Evolutionary conservation across 331 rosid species (phyloP), one percentile per base, ranked within the genome.

Genomic region (Pyrus hybrid): DNA sequence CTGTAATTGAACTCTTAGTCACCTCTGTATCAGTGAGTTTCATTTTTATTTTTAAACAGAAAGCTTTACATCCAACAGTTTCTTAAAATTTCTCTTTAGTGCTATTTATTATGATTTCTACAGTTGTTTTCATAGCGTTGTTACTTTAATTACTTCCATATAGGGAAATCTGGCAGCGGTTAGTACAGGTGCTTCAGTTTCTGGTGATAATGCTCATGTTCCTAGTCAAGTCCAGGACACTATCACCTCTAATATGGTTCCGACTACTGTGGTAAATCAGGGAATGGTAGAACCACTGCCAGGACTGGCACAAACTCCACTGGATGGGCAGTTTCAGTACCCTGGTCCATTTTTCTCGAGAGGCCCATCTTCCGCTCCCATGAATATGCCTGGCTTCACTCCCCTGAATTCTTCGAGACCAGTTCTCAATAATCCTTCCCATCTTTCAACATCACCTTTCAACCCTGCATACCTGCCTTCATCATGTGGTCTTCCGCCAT

Each of bases 11-110:
- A 81, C 82, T 94, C 71, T 86, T 94, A 47, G 72, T 94, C 78
- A 85, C 88, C 79, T 92, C 99, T 66, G 77, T 94, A 71, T 84
- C 90, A 43, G 99, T 94, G 87, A 92, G 97, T 94, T 65, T 72
- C 70, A 17, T 65, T 82, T 67, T 71, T 35, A 45, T 72, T 68
- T 77, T 26, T 67, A 58, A 32, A 60, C 28, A 58, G 20, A 13
- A 56, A 64, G 70, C 33, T 3, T 63, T 63, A 41, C 51, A 8
- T 41, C 4, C 25, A 54, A 3, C 68, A 60, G 33, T 64, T 17
- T 51, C 30, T 65, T 32, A 17, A 47, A 62, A 25, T 21, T 47
- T 63, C 14, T 43, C 67, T 63, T 13, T 33, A 1, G 13, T 41
- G 18, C 10, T 28, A 72, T 37, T 76, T 51, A 43, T 37, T 47